phyloP scores from a whole-genome alignment of 1,284 basidiomycete genomes.

The Sanguinoderma infundibulare region DNA sequence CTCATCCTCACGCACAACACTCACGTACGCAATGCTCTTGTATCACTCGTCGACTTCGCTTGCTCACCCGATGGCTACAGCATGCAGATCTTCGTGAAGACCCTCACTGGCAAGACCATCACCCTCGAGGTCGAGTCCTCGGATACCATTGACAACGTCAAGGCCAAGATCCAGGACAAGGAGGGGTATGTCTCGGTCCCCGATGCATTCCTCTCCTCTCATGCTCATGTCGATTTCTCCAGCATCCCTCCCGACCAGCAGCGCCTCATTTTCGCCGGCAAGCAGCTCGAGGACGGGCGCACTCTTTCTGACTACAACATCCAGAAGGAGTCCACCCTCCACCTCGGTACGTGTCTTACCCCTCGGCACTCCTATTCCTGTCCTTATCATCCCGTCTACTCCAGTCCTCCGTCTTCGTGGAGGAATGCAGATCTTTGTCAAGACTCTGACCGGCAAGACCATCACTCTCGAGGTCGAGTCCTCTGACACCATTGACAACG shows the following conservation, averaged over 20 bases:
- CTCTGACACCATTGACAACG: slow-evolving; percentile 84
- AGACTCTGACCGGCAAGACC: slow-evolving; percentile 86
- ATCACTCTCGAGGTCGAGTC: slow-evolving; percentile 88
- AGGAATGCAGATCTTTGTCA: slow-evolving; percentile 86
- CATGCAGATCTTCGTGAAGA: slow-evolving; percentile 39
- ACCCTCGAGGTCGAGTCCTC: slow-evolving; percentile 35
- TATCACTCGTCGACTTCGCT: not conserved
- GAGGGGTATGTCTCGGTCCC: slow-evolving; percentile 25
- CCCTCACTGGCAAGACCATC: slow-evolving; percentile 36
- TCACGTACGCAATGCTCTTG: slow-evolving; percentile 8
- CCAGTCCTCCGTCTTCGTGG: slow-evolving; percentile 64
- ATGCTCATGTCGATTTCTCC: not conserved
- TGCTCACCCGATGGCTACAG: slow-evolving; percentile 9
- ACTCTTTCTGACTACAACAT: slow-evolving; percentile 35
- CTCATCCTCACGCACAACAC: slow-evolving; percentile 2
- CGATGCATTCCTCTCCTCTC: not conserved
- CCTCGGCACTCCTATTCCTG: not conserved
- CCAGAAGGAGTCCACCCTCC: slow-evolving; percentile 35
- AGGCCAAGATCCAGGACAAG: slow-evolving; percentile 36
- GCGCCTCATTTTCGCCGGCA: slow-evolving; percentile 35
- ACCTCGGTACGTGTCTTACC: slow-evolving; percentile 24
- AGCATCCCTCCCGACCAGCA: slow-evolving; percentile 33
- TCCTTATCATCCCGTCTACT: not conserved
- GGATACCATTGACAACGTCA: slow-evolving; percentile 33
- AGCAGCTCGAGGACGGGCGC: slow-evolving; percentile 34